Base-by-base conservation (phyloP, 371 early-diverging fungal genomes). In the Haplosporangium sp. region DNA sequence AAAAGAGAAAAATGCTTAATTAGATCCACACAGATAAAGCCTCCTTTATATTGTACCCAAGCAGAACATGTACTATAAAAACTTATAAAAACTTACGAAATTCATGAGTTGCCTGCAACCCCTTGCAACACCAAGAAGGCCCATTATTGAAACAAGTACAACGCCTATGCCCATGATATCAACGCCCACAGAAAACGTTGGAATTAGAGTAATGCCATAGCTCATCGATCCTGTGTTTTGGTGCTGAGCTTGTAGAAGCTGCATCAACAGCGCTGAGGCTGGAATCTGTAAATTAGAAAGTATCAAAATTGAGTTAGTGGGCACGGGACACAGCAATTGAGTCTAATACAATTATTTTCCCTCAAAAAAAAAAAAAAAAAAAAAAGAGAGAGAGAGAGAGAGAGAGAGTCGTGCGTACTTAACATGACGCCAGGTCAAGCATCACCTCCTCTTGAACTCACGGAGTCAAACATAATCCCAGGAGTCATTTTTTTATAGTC, bases 141-240 rank as follows among this genome's bases (percentile, higher is more conserved):
- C 81, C 65, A 74, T 67, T 37, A 79, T 60, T 1, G 79, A 74
- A 10, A 79, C 74, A 11, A 74, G 47, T 4, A 79, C 71, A 42
- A 74, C 74, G 15, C 74, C 81, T 19, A 79, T 65, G n/a, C 81
- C 73, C 74, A 74, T 74, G 9, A 79, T 42, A 39, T 79, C 81
- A 61, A 79, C 69, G 9, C 74, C 81, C 13, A 79, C 58, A 5
- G 81, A 79, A 0, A 79, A 55, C 2, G 74, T 79, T 11, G 81
- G 81, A 40, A 71, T 74, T 34, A 79, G 48, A 0, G 71, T 68
- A 19, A 79, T 61, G 8, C 69, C 71, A 47, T 71, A 58, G 19
- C 65, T 63, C 71, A 74, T 71, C 17, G 65, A 56, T 58, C 58
- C 70, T 40, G 65, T 52, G 35, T 71, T 69, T 34, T 59, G 68